phyloP scores from a whole-genome alignment of 2,329 filamentous ascomycete species.

The Zopfia rhizophila region DNA sequence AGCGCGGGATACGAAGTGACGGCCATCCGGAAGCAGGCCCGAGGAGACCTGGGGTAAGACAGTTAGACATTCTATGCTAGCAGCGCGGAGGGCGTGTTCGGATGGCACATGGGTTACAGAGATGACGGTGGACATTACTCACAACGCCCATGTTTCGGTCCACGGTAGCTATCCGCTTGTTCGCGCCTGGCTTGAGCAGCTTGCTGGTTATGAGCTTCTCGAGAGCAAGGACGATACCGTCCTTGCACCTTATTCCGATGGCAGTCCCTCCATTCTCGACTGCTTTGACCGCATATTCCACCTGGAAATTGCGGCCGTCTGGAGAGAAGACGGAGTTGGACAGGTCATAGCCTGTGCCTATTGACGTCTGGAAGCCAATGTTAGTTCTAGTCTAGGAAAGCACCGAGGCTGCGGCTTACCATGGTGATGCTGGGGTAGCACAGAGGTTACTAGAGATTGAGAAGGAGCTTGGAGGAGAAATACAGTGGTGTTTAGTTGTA shows the following conservation, averaged over 20 bases:
- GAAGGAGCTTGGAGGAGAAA: slow-evolving; percentile 1
- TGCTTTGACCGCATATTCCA: slow-evolving; percentile 97
- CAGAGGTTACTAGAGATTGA: background rate
- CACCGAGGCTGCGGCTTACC: slow-evolving; percentile 33
- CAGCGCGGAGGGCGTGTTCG: too few relatives aligned
- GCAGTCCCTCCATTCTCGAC: slow-evolving; percentile 98
- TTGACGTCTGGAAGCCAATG: slow-evolving; percentile 78
- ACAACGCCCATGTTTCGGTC: slow-evolving; percentile 95
- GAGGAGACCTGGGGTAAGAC: slow-evolving; percentile 79
- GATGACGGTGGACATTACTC: slow-evolving; percentile 53
- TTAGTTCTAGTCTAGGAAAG: slow-evolving; percentile 28
- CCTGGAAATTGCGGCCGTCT: slow-evolving; percentile 94
- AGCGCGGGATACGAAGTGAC: slow-evolving; percentile 93
- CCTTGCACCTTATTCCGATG: slow-evolving; percentile 95
- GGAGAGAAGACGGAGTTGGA: slow-evolving; percentile 99
- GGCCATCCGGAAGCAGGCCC: slow-evolving; percentile 92
- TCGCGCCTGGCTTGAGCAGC: slow-evolving; percentile 91
- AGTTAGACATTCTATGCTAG: too few relatives aligned
- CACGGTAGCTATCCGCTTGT: slow-evolving; percentile 95
- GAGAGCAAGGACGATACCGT: slow-evolving; percentile 93
- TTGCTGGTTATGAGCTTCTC: slow-evolving; percentile 98
- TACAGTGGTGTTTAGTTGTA: background rate
- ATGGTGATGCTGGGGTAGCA: slow-evolving; percentile 30
- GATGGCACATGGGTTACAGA: background rate
- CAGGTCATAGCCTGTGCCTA: slow-evolving; percentile 99